Base-by-base conservation (phyloP, 805 yeast species). In the Kregervanrija pseudodelftensis region DNA sequence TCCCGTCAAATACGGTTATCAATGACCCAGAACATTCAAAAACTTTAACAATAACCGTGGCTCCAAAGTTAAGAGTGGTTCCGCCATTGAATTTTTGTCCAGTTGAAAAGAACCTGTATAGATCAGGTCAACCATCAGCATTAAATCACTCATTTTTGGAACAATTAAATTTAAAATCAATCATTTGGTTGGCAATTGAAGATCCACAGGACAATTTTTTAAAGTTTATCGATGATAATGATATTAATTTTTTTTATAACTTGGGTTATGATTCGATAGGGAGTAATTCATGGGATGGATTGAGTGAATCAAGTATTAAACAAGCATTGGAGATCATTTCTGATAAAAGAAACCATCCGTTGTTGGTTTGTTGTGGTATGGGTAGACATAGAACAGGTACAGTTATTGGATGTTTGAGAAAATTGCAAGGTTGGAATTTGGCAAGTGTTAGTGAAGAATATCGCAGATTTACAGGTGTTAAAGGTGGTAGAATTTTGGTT, bases 301-400 rank as follows among this genome's bases (percentile, higher is more conserved):
- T 91, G 33, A 85, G 89, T 14, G 96, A 89, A 58, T 73, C 77
- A 36, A 79, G 95, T 16, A 88, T 91, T 43, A 76, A 78, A 28
- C 80, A 79, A 49, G 95, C 96, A 1, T 66, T 91, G 49, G 84
- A 82, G 49, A 72, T 88, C 32, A 84, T 91, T 14, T 77, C 82
- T 37, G 76, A 86, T 54, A 74, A 74, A 50, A 73, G 77, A n/a
- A 79, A 80, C 60, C 86, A 87, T 57, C 98, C 99, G 0, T 56
- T 93, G 49, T 67, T 93, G 41, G 90, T 90, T 4, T 93, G 98
- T 63, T 93, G 98, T 57, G 96, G 97, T 11, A 93, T 93, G 99
- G 99, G 99, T 0, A 72, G 99, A 53, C 99, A 91, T 63, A 73
- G 99, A 52, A 90, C 98, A 0, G 99, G 99, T 1, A 90, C 98